These are phyloP conservation scores for Trametes elegans DNA, from an alignment of 768 basidiomycete species.

Conservation along the genomic window DNA sequence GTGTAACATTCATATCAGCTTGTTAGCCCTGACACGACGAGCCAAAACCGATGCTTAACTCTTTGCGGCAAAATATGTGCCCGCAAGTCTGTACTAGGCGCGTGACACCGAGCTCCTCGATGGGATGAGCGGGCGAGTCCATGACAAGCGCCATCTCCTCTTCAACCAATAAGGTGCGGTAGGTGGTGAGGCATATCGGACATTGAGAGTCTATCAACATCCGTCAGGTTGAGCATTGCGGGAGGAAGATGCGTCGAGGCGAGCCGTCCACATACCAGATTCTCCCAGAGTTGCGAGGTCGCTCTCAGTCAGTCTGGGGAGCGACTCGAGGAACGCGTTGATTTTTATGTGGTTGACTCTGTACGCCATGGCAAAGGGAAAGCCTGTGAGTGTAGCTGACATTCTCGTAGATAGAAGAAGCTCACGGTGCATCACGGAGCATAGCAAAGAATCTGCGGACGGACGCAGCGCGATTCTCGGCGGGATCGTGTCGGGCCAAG, in stretches of 20 bases:
- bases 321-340: slow-evolving; percentile 4
- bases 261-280: slow-evolving; percentile 11
- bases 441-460: too few species aligned
- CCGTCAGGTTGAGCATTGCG: not conserved
- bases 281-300: slow-evolving; percentile 23
- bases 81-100: slow-evolving; percentile 42
- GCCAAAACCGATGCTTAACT: slow-evolving; percentile 45
- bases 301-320: slow-evolving; percentile 26
- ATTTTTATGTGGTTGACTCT: too few species aligned
- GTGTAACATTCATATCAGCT: not conserved
- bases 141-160: slow-evolving; percentile 72
- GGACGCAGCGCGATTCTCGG: too few species aligned
- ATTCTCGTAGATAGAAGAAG: not conserved
- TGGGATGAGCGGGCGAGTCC: slow-evolving; percentile 74
- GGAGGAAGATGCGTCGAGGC: not conserved
- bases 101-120: slow-evolving; percentile 71
- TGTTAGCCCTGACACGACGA: not conserved
- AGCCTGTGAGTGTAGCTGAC: too few species aligned
- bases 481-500: slow-evolving; percentile 5
- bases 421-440: too few species aligned
- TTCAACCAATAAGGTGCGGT: slow-evolving; percentile 66
- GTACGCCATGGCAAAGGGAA: too few species aligned
- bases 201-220: slow-evolving; percentile 57
- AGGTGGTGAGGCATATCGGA: slow-evolving; percentile 72
- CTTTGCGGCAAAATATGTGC: slow-evolving; percentile 80